Percentiles rank a stretch among this genome's conserved stretches.
Conservation (phyloP, 768 basidiomycete species). For the Xerocomellus amylosporus region DNA sequence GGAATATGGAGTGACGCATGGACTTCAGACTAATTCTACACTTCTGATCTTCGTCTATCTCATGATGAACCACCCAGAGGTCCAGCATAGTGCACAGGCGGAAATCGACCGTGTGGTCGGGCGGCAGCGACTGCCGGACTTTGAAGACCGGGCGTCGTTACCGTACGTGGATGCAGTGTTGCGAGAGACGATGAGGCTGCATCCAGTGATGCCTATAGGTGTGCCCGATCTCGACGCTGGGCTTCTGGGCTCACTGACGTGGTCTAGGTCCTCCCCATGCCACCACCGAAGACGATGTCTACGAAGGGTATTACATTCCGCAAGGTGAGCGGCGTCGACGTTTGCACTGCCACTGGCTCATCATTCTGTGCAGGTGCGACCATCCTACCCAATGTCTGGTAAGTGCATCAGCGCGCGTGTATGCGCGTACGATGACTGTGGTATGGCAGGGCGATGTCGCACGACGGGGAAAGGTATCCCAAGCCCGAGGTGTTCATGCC, state of each 20-base stretch:
- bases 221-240: not conserved
- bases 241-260: not conserved
- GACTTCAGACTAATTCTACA: slow-evolving; percentile 27
- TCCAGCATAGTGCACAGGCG: too few relatives aligned
- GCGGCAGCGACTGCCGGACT: too few relatives aligned
- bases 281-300: too few relatives aligned
- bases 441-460: too few relatives aligned
- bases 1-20: not conserved
- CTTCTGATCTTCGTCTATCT: too few relatives aligned
- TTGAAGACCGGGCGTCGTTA: slow-evolving; percentile 25
- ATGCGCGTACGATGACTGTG: not conserved
- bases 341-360: not conserved
- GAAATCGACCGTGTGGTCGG: too few relatives aligned
- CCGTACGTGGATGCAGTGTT: slow-evolving; percentile 35
- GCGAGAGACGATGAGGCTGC: slow-evolving; percentile 33
- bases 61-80: too few relatives aligned
- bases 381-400: slow-evolving; percentile 16
- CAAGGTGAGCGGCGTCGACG: too few relatives aligned
- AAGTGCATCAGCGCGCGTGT: not conserved
- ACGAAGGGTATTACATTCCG: too few relatives aligned
- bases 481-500: too few relatives aligned
- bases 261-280: too few relatives aligned
- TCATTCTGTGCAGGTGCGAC: slow-evolving; percentile 3
- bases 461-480: too few relatives aligned
- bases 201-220: slow-evolving; percentile 28